Evolutionary conservation across 1,139 yeast species (phyloP), one percentile per base, ranked within the genome.

Genomic region (Diutina scorzettiae): DNA sequence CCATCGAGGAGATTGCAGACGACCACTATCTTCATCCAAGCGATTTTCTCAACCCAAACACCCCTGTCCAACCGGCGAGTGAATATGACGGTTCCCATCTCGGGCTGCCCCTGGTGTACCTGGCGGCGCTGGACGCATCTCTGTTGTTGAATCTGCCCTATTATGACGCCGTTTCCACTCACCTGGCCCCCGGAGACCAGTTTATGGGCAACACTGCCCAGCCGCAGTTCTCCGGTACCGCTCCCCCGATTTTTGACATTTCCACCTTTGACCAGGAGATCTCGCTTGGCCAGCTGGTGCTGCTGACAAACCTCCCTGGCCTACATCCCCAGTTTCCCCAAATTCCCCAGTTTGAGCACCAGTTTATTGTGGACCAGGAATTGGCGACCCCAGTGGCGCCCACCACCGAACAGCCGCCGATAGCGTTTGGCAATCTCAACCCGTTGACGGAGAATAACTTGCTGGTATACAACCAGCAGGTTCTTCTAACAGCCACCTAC

Each of bases 241-340:
- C 14, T 21, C 25, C 30, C 33, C 48, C 4, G 43, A 43, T 29
- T 23, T 42, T 18, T 32, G 43, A 49, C 24, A 37, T 28, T 17
- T 24, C 32, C 30, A 24, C 28, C 19, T 63, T 64, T 45, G 65
- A 62, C 45, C 53, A 56, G 18, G 71, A 65, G 44, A 66, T 67
- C 20, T 63, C 56, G 1, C 53, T 68, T 36, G 73, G 73, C 2
- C 69, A 63, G 28, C 65, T 71, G 5, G 58, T 68, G 2, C 63
- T 69, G 28, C 57, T 59, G 41, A 59, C 70, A 1, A 65, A 67
- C 48, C 57, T 68, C 45, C 49, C 50, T 6, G 51, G 47, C 4
- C 37, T 33, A 21, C 23, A 17, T 18, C 27, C 14, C 17, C 6
- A 18, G 8, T 36, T 23, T 8, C 18, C 27, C 14, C 30, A 24